phyloP scores from a whole-genome alignment of 306 rosid genomes.

The Ceratonia siliqua region DNA sequence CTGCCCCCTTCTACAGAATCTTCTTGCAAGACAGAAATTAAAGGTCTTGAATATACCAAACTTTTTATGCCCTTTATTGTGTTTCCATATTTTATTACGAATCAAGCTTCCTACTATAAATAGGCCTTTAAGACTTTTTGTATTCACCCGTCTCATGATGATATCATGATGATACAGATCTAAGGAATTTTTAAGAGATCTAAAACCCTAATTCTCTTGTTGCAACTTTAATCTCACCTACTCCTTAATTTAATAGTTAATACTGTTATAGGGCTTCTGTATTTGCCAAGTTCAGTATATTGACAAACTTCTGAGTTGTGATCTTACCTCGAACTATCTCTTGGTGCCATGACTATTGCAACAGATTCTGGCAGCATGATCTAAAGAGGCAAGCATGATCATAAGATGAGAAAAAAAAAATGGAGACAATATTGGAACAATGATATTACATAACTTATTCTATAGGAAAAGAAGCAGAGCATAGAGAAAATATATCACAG shows the following conservation, averaged over 20 bases:
- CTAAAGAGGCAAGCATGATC: constrained; percentile 44
- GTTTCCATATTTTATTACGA: background rate
- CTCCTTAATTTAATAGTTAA: background rate
- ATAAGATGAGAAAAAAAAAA: constrained; percentile 21
- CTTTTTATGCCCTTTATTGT: background rate
- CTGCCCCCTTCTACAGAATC: no score
- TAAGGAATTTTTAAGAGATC: no score
- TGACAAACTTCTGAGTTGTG: constrained; percentile 23
- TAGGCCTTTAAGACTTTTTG: background rate
- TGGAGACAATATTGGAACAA: constrained; percentile 1
- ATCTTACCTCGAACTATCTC: constrained; percentile 71
- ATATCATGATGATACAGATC: no score
- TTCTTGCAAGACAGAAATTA: no score
- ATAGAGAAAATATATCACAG: background rate
- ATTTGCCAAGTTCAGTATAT: background rate
- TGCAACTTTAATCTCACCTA: background rate
- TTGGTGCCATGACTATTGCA: constrained; percentile 98
- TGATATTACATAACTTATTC: background rate
- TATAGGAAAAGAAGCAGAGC: background rate
- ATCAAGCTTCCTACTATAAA: background rate
- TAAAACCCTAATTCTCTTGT: background rate
- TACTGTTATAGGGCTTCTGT: background rate
- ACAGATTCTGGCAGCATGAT: constrained; percentile 97
- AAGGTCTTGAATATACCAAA: background rate
- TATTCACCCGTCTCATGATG: background rate